These are phyloP conservation scores for Puccinellia tenuiflora DNA, from an alignment of 176 grass and related monocot genomes.

Conservation along the genomic window DNA sequence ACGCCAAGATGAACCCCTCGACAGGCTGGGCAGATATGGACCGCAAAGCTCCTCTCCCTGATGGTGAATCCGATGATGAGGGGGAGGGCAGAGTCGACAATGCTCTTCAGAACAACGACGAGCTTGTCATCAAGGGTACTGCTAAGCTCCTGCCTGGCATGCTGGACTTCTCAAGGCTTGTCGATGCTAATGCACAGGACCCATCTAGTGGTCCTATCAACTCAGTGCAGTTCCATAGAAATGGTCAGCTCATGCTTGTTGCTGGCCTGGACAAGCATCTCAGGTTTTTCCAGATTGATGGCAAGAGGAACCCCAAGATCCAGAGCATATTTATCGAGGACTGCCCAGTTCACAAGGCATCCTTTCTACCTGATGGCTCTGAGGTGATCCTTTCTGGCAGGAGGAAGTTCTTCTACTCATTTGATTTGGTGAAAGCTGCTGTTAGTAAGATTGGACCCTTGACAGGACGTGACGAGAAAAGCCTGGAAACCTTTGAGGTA, in stretches of 20 bases:
- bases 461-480: conserved; percentile 81
- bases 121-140: conserved; percentile 34
- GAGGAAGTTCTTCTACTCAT: conserved; percentile 91
- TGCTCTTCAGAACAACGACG: conserved; percentile 28
- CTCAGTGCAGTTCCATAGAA: conserved; percentile 87
- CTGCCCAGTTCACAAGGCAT: conserved; percentile 64
- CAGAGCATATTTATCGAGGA: conserved; percentile 76
- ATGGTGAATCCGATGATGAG: conserved; percentile 37
- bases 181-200: conserved; percentile 67
- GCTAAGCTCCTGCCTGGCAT: conserved; percentile 70
- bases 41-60: neutral
- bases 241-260: conserved; percentile 77
- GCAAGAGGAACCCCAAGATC: conserved; percentile 75
- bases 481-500: conserved; percentile 73
- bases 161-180: conserved; percentile 71
- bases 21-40: conserved; percentile 62
- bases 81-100: conserved; percentile 25
- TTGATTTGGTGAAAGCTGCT: conserved; percentile 66
- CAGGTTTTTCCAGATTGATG: conserved; percentile 85
- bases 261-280: conserved; percentile 64
- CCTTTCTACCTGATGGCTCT: conserved; percentile 74
- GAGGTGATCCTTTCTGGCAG: conserved; percentile 79
- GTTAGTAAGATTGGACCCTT: conserved; percentile 76
- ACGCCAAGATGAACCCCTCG: conserved; percentile 62
- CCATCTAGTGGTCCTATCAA: conserved; percentile 63